Base-by-base conservation (phyloP, 306 rosid genomes). In the Vigna hirtella region DNA sequence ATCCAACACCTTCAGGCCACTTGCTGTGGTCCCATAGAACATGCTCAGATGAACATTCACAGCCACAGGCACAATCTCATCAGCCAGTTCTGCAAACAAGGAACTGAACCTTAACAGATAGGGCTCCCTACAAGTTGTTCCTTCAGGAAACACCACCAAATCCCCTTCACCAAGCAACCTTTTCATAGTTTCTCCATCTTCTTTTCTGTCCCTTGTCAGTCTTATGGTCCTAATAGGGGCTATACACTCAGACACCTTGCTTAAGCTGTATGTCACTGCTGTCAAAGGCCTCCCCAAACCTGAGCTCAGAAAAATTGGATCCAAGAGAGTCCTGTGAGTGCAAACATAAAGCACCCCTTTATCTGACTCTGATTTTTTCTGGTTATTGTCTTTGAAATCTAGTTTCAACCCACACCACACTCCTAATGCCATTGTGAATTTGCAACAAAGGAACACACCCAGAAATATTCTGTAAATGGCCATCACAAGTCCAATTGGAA, bases 331-430 rank as follows among this genome's bases (percentile, higher is more conserved):
- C 51, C 93, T 89, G 65, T 91, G 98, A 57, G 80, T 85, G 61
- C 97, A 93, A 11, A 93, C 97, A 71, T 86, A 93, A 7, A 93
- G 85, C 22, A 90, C 89, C 26, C 97, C 91, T 59, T 82, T 86
- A 24, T 81, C 57, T 36, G 11, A 66, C 6, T 43, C 59, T 73
- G 83, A 50, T n/a, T 16, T 9, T 45, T 43, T 13, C 11, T 57
- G 61, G 30, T 22, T 57, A 9, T 15, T 5, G 5, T 16, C 51
- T 14, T 58, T 78, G 28, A 69, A 4, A 20, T 20, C 59, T 7
- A 78, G 3, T 14, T 11, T 3, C 0, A 78, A 2, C 16, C 82
- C 77, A 78, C 63, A 58, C 57, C 10, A 47, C 36, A 9, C 7
- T 47, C 15, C 71, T 10, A 69, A 6, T 20, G 61, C 10, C 1